Evolutionary conservation across 192 early-diverging fungal genomes (phyloP), one percentile per base, ranked within the genome.

Genomic region (Backusella mclennaniae): DNA sequence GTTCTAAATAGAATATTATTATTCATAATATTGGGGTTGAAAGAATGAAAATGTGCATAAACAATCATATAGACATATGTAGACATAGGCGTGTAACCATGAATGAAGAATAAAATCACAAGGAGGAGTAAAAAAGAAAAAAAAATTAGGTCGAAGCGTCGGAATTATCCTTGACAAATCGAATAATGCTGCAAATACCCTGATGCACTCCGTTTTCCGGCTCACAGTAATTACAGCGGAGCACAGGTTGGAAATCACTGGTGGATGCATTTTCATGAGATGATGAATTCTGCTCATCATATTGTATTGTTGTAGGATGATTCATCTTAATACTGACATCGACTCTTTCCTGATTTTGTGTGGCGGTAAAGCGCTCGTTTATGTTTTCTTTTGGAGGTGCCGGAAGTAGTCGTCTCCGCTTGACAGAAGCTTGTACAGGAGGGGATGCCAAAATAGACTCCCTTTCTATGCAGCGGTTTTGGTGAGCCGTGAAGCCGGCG

Each of bases 401-500:
- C 21, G 35, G 46, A 52, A 35, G 71, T 6, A 53, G 35, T 26
- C 21, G 29, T 15, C 44, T 46, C 17, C 15, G 26, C 29, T 49
- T 33, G 31, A 73, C 31, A 1, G 31, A 8, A 2, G 14, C 36
- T 6, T 49, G 49, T 1, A 52, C 35, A 35, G 46, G 71, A 14
- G 33, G 31, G 3, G 17, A 31, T 4, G 8, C 31, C 9, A 31
- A 12, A 8, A 5, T 66, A 0, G n/a, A 19, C 5, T 67, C 26
- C 17, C 49, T 39, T 44, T 75, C 68, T 15, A 71, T 36, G 35
- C 73, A 80, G 2, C 74, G 41, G 9, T 76, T 80, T 44, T 80
- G 74, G 59, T 80, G 79, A 17, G 73, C 67, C 19, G 74, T 76
- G 35, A 74, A 75, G 0, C 79, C 79, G 9, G 69, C 53, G 39